Evolutionary conservation across 768 basidiomycete genomes (phyloP).

Genomic region (Leucocoprinus birnbaumii): DNA sequence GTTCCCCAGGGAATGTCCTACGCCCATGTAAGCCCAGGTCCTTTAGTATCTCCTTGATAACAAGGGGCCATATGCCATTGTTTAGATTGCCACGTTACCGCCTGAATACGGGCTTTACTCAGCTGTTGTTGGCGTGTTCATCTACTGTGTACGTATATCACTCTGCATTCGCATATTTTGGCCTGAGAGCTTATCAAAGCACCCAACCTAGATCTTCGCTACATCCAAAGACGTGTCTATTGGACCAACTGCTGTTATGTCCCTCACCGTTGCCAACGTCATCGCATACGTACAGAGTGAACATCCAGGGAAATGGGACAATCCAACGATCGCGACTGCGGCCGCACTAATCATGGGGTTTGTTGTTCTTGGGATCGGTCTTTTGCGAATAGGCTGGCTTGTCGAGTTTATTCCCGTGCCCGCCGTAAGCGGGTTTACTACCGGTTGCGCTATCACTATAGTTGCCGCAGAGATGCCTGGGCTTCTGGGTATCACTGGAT

Average conservation of each 20-base stretch:
- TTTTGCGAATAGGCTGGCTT: constrained; percentile 89
- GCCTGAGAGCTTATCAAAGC: constrained; percentile 1
- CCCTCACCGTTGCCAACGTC: constrained; percentile 80
- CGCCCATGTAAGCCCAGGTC: constrained; percentile 48
- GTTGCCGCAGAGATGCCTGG: constrained; percentile 88
- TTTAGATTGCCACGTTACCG: constrained; percentile 78
- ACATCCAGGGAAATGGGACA: constrained; percentile 54
- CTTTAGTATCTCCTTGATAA: not conserved
- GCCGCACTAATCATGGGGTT: constrained; percentile 87
- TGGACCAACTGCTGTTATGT: constrained; percentile 99
- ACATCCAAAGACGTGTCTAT: constrained; percentile 99
- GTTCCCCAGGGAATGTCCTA: constrained; percentile 96
- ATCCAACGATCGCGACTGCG: constrained; percentile 77
- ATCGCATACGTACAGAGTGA: constrained; percentile 58
- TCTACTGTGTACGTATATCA: constrained; percentile 66
- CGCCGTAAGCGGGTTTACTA: constrained; percentile 93
- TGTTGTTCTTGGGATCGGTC: constrained; percentile 86
- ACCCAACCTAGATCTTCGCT: constrained; percentile 71
- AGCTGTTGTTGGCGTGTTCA: constrained; percentile 82
- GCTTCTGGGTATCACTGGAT: constrained; percentile 82
- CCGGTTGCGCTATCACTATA: constrained; percentile 95
- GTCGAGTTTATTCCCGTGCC: constrained; percentile 92
- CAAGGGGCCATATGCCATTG: not conserved
- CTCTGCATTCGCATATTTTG: not conserved
- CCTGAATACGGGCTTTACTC: constrained; percentile 93